Percentiles rank a stretch among this genome's conserved stretches.
Evolutionary conservation across 2,329 filamentous ascomycete genomes (phyloP).

Genomic region (Stagonosporopsis rhizophila): DNA sequence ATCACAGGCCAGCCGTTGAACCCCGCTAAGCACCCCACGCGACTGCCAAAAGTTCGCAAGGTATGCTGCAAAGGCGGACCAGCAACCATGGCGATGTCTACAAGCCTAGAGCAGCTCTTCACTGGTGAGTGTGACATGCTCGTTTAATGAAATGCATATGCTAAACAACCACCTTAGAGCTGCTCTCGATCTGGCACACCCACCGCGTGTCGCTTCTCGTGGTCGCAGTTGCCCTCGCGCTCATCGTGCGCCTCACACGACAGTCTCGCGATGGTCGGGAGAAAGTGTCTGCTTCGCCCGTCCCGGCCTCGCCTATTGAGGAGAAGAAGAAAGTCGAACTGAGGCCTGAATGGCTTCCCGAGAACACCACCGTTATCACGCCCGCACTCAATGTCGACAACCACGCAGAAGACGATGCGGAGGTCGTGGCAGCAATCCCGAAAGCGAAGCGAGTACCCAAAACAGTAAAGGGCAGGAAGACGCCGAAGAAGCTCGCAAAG

Average conservation of each 20-base stretch:
- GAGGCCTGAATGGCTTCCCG: constrained; percentile 46
- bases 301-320: constrained; percentile 41
- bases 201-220: constrained; percentile 45
- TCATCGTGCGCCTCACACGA: constrained; percentile 38
- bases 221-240: constrained; percentile 38
- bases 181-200: constrained; percentile 48
- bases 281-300: constrained; percentile 40
- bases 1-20: constrained; percentile 8
- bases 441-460: constrained; percentile 46
- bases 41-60: constrained; percentile 19
- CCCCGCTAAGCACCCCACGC: constrained; percentile 20
- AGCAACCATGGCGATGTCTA: constrained; percentile 14
- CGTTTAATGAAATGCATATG: too few species aligned
- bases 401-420: constrained; percentile 39
- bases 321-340: constrained; percentile 43
- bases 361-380: constrained; percentile 37
- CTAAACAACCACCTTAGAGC: constrained; percentile 27
- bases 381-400: constrained; percentile 36
- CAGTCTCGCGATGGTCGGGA: constrained; percentile 37
- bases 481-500: constrained; percentile 27
- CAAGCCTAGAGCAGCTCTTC: constrained; percentile 13
- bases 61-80: neutral
- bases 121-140: constrained; percentile 3
- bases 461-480: constrained; percentile 48
- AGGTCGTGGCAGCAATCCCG: constrained; percentile 23